These are phyloP conservation scores for Geosmithia morbida DNA, from an alignment of 2,329 filamentous ascomycete genomes.

Conservation along the genomic window DNA sequence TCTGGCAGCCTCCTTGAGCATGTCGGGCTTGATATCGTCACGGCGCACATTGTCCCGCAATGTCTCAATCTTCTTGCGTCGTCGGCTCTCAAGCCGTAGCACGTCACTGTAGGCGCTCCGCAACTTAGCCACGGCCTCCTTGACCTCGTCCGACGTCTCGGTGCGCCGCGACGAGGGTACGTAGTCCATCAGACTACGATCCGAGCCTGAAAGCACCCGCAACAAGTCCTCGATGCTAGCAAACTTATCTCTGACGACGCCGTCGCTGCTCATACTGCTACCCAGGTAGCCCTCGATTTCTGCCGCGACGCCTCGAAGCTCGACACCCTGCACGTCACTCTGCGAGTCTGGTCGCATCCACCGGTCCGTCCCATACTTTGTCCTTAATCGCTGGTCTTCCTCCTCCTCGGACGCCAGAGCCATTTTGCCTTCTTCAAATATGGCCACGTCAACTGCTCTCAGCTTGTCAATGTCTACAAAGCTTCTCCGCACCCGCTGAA, in stretches of 20 bases:
- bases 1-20: conserved; percentile 69
- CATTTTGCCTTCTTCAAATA: conserved; percentile 73
- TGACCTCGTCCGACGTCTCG: conserved; percentile 66
- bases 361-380: conserved; percentile 73
- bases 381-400: conserved; percentile 64
- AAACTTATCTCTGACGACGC: conserved; percentile 62
- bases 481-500: conserved; percentile 61
- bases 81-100: conserved; percentile 64
- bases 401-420: conserved; percentile 66
- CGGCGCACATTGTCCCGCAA: conserved; percentile 65
- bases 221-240: conserved; percentile 62
- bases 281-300: conserved; percentile 85
- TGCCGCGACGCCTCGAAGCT: conserved; percentile 23
- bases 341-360: conserved; percentile 63
- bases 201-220: conserved; percentile 61
- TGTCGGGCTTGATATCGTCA: conserved; percentile 79
- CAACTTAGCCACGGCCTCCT: conserved; percentile 62
- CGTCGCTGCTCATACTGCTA: conserved; percentile 39
- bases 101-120: conserved; percentile 76
- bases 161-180: conserved; percentile 75
- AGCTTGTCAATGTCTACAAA: conserved; percentile 85
- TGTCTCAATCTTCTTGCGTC: conserved; percentile 65
- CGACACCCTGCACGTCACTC: conserved; percentile 43
- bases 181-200: conserved; percentile 71
- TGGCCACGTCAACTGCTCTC: conserved; percentile 60